A percentile compares a stretch with the other conserved stretches of the same genome.
Evolutionary conservation across 140 eudicot genomes (phyloP).

Genomic region (Stevia rebaudiana): DNA sequence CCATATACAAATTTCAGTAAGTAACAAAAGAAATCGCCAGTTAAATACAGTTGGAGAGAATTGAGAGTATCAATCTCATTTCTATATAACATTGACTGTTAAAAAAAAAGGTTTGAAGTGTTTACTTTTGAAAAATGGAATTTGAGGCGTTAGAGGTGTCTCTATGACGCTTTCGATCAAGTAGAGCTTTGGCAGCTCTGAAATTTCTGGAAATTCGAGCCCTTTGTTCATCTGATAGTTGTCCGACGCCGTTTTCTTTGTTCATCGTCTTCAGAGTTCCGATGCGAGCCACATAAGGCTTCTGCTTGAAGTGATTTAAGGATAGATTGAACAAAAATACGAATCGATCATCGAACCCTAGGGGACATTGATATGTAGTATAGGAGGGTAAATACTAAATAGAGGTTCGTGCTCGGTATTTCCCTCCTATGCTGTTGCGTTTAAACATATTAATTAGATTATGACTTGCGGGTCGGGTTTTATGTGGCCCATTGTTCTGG

Average conservation of each 20-base stretch:
- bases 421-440: slow-evolving; percentile 33
- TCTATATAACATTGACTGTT: background rate
- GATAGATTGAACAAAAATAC: background rate
- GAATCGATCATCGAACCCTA: slow-evolving; percentile 16
- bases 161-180: slow-evolving; percentile 56
- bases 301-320: slow-evolving; percentile 3
- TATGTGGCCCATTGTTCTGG: background rate
- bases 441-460: slow-evolving; percentile 6
- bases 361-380: background rate
- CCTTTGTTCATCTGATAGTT: slow-evolving; percentile 63
- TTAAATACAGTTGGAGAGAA: background rate
- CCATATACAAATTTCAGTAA: background rate
- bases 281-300: background rate
- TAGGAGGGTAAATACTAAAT: background rate
- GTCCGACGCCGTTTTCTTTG: slow-evolving; percentile 40
- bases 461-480: background rate
- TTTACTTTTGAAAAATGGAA: slow-evolving; percentile 36
- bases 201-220: slow-evolving; percentile 76
- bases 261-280: slow-evolving; percentile 21
- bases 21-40: background rate
- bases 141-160: slow-evolving; percentile 9
- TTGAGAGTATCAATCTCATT: background rate
- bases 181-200: slow-evolving; percentile 77
- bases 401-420: background rate
- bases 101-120: background rate